Evolutionary conservation across 1,284 basidiomycete species (phyloP).

Genomic region (Austroboletus novae-zelandiae): DNA sequence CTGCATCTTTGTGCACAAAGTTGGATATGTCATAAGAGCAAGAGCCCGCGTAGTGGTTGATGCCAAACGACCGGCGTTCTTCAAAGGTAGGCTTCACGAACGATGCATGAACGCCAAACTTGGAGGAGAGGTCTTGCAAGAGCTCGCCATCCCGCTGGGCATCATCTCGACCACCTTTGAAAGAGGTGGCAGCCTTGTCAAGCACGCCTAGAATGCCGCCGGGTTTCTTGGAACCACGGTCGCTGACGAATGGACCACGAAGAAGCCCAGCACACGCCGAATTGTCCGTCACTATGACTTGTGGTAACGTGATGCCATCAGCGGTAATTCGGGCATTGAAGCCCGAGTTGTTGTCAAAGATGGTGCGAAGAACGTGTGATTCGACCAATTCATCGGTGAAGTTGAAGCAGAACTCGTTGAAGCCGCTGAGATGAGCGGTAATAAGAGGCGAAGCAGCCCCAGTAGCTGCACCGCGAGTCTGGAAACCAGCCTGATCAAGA

Average conservation of each 20-base stretch:
- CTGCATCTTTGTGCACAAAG: conserved; percentile 84
- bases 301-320: conserved; percentile 73
- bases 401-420: conserved; percentile 89
- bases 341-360: conserved; percentile 73
- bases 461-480: conserved; percentile 67
- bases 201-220: conserved; percentile 80
- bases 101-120: conserved; percentile 73
- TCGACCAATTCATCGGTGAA: conserved; percentile 84
- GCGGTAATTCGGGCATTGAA: conserved; percentile 60
- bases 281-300: conserved; percentile 74
- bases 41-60: conserved; percentile 84
- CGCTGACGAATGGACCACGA: conserved; percentile 68
- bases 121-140: conserved; percentile 69
- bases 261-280: conserved; percentile 80
- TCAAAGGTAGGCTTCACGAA: conserved; percentile 53
- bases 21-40: conserved; percentile 73
- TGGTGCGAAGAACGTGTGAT: conserved; percentile 71
- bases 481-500: conserved; percentile 83
- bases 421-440: conserved; percentile 75
- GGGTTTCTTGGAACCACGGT: conserved; percentile 68
- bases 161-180: conserved; percentile 72
- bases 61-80: conserved; percentile 64
- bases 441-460: conserved; percentile 67
- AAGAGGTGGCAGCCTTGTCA: conserved; percentile 68
- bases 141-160: conserved; percentile 74